phyloP scores from a whole-genome alignment of 345 rosid species.

The Gossypium stocksii region DNA sequence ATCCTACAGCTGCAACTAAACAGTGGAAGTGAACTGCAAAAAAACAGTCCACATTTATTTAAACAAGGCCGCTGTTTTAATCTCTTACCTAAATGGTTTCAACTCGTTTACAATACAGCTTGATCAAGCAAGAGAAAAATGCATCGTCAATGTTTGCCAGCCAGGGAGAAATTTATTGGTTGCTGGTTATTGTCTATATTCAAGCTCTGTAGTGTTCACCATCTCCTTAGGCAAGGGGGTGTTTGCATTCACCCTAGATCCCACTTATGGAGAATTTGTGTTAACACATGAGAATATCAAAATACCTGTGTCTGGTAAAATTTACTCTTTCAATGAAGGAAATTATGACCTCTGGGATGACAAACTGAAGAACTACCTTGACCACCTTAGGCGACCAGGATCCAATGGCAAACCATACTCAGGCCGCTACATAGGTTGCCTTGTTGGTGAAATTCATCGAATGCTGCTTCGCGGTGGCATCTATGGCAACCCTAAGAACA shows the following conservation, averaged over 20 bases:
- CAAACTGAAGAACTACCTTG: slow-evolving; percentile 82
- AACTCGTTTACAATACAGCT: slow-evolving; percentile 42
- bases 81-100: neutral
- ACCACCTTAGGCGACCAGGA: slow-evolving; percentile 87
- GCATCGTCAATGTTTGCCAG: slow-evolving; percentile 79
- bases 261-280: slow-evolving; percentile 92
- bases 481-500: slow-evolving; percentile 87
- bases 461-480: slow-evolving; percentile 86
- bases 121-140: slow-evolving; percentile 46
- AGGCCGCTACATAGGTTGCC: slow-evolving; percentile 83
- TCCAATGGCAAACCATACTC: slow-evolving; percentile 81
- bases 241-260: slow-evolving; percentile 74
- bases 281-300: slow-evolving; percentile 74
- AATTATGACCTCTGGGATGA: slow-evolving; percentile 88
- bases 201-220: slow-evolving; percentile 86
- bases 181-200: slow-evolving; percentile 94
- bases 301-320: slow-evolving; percentile 74
- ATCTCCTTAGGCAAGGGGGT: slow-evolving; percentile 77
- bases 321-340: slow-evolving; percentile 93
- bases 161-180: slow-evolving; percentile 89
- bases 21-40: neutral
- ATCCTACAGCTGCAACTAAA: neutral
- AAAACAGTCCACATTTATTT: neutral
- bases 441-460: slow-evolving; percentile 89
- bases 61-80: no score